Base-by-base conservation (phyloP, 768 basidiomycete genomes). In the Tremella yokohamensis region DNA sequence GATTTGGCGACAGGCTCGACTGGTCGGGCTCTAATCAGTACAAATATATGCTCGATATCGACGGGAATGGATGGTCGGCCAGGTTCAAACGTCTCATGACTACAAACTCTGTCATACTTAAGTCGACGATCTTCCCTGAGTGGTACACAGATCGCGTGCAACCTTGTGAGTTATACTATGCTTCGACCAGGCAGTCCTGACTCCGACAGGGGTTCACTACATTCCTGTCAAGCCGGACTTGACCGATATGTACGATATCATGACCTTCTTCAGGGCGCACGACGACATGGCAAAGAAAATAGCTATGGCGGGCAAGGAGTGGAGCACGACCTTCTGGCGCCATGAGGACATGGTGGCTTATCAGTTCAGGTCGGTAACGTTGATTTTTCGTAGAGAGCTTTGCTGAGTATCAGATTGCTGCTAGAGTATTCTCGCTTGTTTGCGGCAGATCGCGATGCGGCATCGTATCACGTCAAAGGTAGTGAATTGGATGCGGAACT, bases 191-290 rank as follows among this genome's bases (percentile, higher is more conserved):
- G 39, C 39, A 18, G 42, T 45, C 6, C 42, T 45, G 42, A 45
- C 22, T 45, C n/a, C 12, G 6, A 34, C 37, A 62, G 61, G 72
- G 72, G 64, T 74, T 9, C 69, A 65, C 63, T 78, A 78, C 61
- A 64, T 78, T 12, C 77, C 77, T 2, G 64, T 78, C 69, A 79
- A 78, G 61, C 64, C 75, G 38, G 78, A 78, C 61, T 69, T 78
- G 49, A 72, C 72, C 3, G 78, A 79, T 60, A 56, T 79, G 19
- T 79, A 79, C 69, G 78, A 79, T 58, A 69, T 75, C 52, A 52
- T 76, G 38, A 62, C 66, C 0, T 76, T 76, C 57, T 72, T 74
- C 64, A 20, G 60, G 40, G 65, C 62, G 8, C 74, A 79, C 58
- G 78, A 78, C 50, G 67, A 68, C 24, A 22, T 78, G 4, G 78